phyloP scores from a whole-genome alignment of 768 basidiomycete species.

The Trametes elegans region DNA sequence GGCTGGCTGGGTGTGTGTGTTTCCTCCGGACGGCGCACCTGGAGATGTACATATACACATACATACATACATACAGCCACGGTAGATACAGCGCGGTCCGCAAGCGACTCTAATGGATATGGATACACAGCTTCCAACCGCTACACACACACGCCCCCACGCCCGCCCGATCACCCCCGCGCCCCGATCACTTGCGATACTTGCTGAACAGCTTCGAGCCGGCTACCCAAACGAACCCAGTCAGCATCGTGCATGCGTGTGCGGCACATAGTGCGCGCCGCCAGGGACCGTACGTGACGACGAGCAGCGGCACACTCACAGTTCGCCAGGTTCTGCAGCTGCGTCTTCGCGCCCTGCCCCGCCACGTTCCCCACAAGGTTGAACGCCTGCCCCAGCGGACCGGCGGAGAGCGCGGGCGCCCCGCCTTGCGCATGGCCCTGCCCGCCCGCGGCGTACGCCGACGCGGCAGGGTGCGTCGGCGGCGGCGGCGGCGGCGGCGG shows the following conservation, averaged over 20 bases:
- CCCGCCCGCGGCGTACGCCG: conserved; percentile 5
- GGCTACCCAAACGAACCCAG: conserved; percentile 27
- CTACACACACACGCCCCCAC: too few species aligned
- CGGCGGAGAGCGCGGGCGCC: conserved; percentile 22
- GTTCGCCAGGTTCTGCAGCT: conserved; percentile 45
- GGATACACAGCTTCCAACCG: too few species aligned
- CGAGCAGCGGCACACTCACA: too few species aligned
- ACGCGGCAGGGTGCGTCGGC: conserved; percentile 4
- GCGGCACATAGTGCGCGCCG: not conserved
- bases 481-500: conserved; percentile 27
- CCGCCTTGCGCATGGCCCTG: not conserved
- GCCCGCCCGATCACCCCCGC: not conserved
- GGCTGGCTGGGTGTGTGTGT: too few species aligned
- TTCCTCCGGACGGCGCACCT: too few species aligned
- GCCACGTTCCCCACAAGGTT: conserved; percentile 56
- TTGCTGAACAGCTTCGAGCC: conserved; percentile 47
- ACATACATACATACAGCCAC: too few species aligned
- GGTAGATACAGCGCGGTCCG: too few species aligned
- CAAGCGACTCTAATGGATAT: too few species aligned
- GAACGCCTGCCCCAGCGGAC: conserved; percentile 41
- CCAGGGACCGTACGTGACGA: too few species aligned
- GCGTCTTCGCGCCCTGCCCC: conserved; percentile 41
- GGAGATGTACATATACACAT: too few species aligned
- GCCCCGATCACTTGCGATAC: conserved; percentile 26
- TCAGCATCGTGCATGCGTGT: not conserved